Evolutionary conservation across 73 alveolate genomes (phyloP), one percentile per base, ranked within the genome.

Genomic region (Urostyla sp.): DNA sequence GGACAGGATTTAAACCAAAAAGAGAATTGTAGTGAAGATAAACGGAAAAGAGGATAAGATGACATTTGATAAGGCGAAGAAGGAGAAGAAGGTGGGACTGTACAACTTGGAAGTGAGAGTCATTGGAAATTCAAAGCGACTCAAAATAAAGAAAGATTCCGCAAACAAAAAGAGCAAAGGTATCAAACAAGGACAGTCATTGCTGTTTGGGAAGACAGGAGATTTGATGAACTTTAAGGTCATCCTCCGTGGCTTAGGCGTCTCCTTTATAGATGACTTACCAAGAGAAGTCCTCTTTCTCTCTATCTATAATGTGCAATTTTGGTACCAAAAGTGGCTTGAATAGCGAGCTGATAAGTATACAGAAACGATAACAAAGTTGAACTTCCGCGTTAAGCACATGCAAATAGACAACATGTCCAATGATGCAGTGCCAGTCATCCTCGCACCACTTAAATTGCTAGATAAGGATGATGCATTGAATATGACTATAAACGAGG

Each of bases 211-310:
- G n/a, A n/a, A n/a, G n/a, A n/a, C n/a, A n/a, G n/a, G n/a, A n/a
- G n/a, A n/a, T n/a, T n/a, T n/a, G n/a, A n/a, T 75, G 60, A 80
- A 72, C 48, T 67, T 69, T 23, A 81, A 78, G 37, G 67, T 88
- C 43, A 82, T 83, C 31, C 77, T 95, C 40, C 84, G 81, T 88
- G 98, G 99, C 40, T 40, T 95, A 31, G 99, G 98, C 31, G 32
- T 95, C n/a, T 86, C 96, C 35, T 67, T 95, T 15, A 87, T 92
- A 38, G 98, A 95, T 73, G 83, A 87, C 44, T 81, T 87, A 2
- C 98, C 98, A 8, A 81, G 80, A 57, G 99, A 95, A 88, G 43
- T 90, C 43, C 77, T 95, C 51, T 95, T 87, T 80, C 40, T 91
- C 0, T 49, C 87, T 30, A 13, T 90, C 16, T 66, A 34, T 37